phyloP scores from a whole-genome alignment of 768 basidiomycete species.

The Stropharia rugosoannulata region DNA sequence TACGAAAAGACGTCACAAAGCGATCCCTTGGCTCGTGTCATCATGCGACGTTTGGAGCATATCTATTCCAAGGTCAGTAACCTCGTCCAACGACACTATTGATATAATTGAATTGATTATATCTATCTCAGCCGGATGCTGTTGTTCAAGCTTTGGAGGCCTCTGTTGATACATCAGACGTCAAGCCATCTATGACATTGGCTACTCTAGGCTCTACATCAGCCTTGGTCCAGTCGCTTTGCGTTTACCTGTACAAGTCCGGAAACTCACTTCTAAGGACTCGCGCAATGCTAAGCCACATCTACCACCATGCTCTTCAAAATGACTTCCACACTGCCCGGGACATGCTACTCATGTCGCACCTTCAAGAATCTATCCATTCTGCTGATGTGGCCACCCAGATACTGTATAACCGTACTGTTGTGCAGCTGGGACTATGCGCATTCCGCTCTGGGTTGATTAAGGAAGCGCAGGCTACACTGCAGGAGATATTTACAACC shows the following conservation, averaged over 20 bases:
- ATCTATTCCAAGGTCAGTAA: slow-evolving; percentile 90
- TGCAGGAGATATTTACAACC: slow-evolving; percentile 95
- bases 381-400: slow-evolving; percentile 97
- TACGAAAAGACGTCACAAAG: slow-evolving; percentile 80
- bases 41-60: slow-evolving; percentile 96
- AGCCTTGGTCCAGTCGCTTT: slow-evolving; percentile 83
- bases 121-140: slow-evolving; percentile 71
- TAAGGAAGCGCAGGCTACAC: slow-evolving; percentile 87
- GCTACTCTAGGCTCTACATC: slow-evolving; percentile 56
- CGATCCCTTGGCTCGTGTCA: slow-evolving; percentile 81
- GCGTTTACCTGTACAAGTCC: slow-evolving; percentile 90
- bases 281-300: slow-evolving; percentile 95
- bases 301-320: slow-evolving; percentile 95
- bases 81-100: background rate
- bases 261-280: slow-evolving; percentile 91
- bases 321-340: slow-evolving; percentile 96
- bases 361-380: slow-evolving; percentile 94
- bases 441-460: slow-evolving; percentile 96
- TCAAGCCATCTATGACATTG: slow-evolving; percentile 64
- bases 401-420: slow-evolving; percentile 95
- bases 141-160: slow-evolving; percentile 90
- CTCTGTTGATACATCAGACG: slow-evolving; percentile 53
- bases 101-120: slow-evolving; percentile 11
- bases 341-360: slow-evolving; percentile 98
- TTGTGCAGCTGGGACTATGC: slow-evolving; percentile 95